Evolutionary conservation across 257 asterid species (phyloP).

Genomic region (Solanum etuberosum): DNA sequence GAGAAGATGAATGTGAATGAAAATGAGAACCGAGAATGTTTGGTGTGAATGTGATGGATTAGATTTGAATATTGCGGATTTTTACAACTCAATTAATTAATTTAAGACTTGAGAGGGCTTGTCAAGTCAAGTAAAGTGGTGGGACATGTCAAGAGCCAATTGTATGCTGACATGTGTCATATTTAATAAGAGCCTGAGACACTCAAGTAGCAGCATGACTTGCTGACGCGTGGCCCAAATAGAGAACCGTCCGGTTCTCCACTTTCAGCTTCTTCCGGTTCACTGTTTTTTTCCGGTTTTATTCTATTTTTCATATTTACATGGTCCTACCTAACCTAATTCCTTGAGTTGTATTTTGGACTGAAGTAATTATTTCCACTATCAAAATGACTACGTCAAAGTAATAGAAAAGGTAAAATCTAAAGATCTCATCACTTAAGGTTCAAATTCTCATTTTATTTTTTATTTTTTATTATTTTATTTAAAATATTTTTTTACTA

Average conservation of each 20-base stretch:
- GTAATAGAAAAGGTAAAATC: background rate
- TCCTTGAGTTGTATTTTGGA: background rate
- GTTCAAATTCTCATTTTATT: background rate
- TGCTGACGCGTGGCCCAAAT: background rate
- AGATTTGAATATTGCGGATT: background rate
- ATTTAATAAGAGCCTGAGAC: background rate
- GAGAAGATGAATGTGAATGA: constrained; percentile 4
- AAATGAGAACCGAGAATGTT: background rate
- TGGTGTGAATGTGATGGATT: constrained; percentile 6
- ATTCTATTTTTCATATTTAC: background rate
- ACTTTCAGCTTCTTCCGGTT: background rate
- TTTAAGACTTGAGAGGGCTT: background rate
- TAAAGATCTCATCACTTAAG: background rate
- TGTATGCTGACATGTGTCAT: background rate
- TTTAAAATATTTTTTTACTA: no score
- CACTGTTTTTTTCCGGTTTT: background rate
- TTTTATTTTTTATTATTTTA: no score
- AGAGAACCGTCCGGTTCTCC: background rate
- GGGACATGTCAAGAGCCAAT: background rate
- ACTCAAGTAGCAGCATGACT: background rate
- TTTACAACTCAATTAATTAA: background rate
- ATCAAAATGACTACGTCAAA: background rate
- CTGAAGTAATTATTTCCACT: background rate
- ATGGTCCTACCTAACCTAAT: background rate
- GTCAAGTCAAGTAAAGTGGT: background rate